Percentiles rank a stretch among this genome's conserved stretches.
phyloP scores from a whole-genome alignment of 164 flowering plant species.

The Chloranthus sessilifolius region DNA sequence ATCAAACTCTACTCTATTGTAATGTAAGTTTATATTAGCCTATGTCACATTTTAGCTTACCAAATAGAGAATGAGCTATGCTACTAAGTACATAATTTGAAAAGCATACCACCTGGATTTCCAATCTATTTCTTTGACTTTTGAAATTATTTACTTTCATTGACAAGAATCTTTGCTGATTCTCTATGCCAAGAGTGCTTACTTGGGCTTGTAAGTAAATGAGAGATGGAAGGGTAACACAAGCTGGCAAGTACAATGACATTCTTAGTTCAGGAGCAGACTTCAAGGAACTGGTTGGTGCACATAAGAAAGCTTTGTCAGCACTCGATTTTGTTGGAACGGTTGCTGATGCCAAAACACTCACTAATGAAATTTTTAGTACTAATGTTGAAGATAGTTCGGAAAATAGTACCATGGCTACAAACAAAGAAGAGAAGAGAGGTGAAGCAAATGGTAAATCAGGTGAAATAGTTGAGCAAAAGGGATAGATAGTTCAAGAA shows the following conservation, averaged over 20 bases:
- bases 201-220: conserved; percentile 44
- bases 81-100: too few species aligned
- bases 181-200: too few species aligned
- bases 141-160: too few species aligned
- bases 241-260: conserved; percentile 76
- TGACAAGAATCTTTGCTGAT: too few species aligned
- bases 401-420: neutral
- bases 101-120: too few species aligned
- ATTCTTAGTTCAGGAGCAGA: conserved; percentile 68
- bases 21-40: too few species aligned
- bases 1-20: too few species aligned
- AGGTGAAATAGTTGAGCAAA: conserved; percentile 32
- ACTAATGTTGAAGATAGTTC: conserved; percentile 13
- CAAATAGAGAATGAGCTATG: too few species aligned
- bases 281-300: conserved; percentile 88
- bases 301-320: conserved; percentile 68
- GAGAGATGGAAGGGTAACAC: conserved; percentile 77
- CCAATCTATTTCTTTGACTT: too few species aligned
- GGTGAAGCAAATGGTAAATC: conserved; percentile 21
- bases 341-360: conserved; percentile 9
- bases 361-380: neutral
- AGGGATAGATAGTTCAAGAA: conserved; percentile 79
- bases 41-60: too few species aligned
- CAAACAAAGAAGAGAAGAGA: conserved; percentile 15
- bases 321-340: conserved; percentile 33